A percentile compares a stretch with the other conserved stretches of the same genome.
Conservation (phyloP, 805 yeast species). For the Zygosaccharomyces bailii region DNA sequence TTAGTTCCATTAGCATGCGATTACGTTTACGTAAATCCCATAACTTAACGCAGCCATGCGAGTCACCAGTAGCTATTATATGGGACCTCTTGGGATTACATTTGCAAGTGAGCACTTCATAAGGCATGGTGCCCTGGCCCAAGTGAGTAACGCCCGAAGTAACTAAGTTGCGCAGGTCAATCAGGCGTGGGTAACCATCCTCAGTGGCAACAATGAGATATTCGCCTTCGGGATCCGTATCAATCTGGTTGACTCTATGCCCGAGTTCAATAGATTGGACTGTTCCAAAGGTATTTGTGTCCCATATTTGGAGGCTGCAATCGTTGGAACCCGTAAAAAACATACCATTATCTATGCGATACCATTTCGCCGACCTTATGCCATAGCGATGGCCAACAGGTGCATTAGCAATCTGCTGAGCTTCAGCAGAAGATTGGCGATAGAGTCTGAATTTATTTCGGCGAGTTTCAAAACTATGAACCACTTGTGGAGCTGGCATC, state of each 20-base stretch:
- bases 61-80: conserved; percentile 73
- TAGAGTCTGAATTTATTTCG: conserved; percentile 24
- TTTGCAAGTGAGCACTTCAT: conserved; percentile 43
- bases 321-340: conserved; percentile 82
- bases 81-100: conserved; percentile 71
- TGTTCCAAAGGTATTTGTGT: conserved; percentile 58
- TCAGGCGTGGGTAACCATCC: conserved; percentile 60
- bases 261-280: conserved; percentile 65
- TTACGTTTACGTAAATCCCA: conserved; percentile 71
- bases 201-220: conserved; percentile 66
- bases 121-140: conserved; percentile 54
- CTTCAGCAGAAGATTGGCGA: conserved; percentile 17
- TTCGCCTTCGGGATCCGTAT: conserved; percentile 46
- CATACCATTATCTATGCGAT: conserved; percentile 86
- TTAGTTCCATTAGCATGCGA: conserved; percentile 27
- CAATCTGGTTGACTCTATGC: conserved; percentile 63
- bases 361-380: conserved; percentile 74
- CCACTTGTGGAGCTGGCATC: conserved; percentile 12
- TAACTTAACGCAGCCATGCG: conserved; percentile 71
- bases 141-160: conserved; percentile 67
- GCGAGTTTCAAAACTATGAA: conserved; percentile 24
- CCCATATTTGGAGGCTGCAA: conserved; percentile 75
- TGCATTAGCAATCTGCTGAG: not conserved
- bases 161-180: conserved; percentile 71
- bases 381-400: conserved; percentile 58